Percentiles rank a stretch among this genome's conserved stretches.
phyloP scores from a whole-genome alignment of 257 asterid genomes.

The Solanum piurae region DNA sequence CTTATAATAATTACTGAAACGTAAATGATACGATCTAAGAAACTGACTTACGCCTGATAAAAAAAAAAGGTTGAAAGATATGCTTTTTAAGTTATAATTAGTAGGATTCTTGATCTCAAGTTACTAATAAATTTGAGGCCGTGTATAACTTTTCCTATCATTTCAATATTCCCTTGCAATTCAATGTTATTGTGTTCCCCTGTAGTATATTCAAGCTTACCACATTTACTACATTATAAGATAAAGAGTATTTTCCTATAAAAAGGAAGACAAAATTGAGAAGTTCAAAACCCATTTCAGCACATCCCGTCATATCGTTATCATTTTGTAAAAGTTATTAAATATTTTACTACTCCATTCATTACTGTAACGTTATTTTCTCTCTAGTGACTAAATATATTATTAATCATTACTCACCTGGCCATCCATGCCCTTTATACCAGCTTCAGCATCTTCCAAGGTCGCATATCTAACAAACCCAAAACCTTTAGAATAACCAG shows the following conservation, averaged over 20 bases:
- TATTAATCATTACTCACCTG: constrained; percentile 30
- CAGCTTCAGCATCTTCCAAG: constrained; percentile 58
- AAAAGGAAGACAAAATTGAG: neutral
- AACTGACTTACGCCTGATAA: neutral
- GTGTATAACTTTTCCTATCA: neutral
- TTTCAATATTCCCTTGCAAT: neutral
- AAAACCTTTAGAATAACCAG: constrained; percentile 80
- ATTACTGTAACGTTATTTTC: neutral
- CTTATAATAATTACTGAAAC: neutral
- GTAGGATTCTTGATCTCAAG: neutral
- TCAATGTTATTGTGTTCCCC: neutral
- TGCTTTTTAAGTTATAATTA: neutral
- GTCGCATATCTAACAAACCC: constrained; percentile 77
- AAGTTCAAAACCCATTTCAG: neutral
- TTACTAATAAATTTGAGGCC: neutral
- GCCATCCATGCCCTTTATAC: constrained; percentile 84
- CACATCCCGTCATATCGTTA: neutral
- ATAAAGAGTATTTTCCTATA: neutral
- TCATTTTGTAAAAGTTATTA: neutral
- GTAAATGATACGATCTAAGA: neutral
- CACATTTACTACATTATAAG: neutral
- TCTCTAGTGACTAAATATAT: neutral
- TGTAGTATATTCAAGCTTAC: neutral
- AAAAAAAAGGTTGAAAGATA: neutral
- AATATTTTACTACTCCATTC: neutral